These are phyloP conservation scores for Fraxinus sp. DNA, from an alignment of 305 asterid species.

Conservation along the genomic window DNA sequence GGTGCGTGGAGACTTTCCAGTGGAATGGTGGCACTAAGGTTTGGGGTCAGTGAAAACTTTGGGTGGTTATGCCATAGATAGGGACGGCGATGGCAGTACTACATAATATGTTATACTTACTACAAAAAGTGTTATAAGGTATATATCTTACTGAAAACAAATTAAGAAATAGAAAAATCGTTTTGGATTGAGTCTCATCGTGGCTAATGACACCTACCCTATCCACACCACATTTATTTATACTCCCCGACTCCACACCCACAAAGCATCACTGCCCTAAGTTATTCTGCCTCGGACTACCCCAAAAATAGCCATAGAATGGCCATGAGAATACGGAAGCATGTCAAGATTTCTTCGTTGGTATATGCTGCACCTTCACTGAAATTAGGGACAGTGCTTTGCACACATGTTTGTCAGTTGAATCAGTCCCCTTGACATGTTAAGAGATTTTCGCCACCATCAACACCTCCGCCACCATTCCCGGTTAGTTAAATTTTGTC, in stretches of 20 bases:
- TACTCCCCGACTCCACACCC: not conserved
- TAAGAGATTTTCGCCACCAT: conserved; percentile 30
- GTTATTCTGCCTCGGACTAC: not conserved
- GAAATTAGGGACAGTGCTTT: conserved; percentile 13
- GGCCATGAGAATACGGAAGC: conserved; percentile 62
- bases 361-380: conserved; percentile 30
- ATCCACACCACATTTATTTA: not conserved
- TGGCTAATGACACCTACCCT: conserved; percentile 28
- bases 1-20: too few relatives aligned
- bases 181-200: conserved; percentile 39
- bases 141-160: not conserved
- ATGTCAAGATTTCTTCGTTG: conserved; percentile 41
- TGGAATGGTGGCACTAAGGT: too few relatives aligned
- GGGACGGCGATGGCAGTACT: too few relatives aligned
- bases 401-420: conserved; percentile 34
- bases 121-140: too few relatives aligned
- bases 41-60: too few relatives aligned
- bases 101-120: too few relatives aligned
- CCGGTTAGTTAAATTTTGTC: conserved; percentile 22
- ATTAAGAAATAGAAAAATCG: conserved; percentile 15
- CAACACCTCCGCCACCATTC: conserved; percentile 31
- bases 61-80: too few relatives aligned
- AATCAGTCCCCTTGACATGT: conserved; percentile 58
- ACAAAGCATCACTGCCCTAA: not conserved
- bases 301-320: not conserved